Base-by-base conservation (phyloP, 1,139 yeast species). In the Nakaseomyces kungkrabaensis region DNA sequence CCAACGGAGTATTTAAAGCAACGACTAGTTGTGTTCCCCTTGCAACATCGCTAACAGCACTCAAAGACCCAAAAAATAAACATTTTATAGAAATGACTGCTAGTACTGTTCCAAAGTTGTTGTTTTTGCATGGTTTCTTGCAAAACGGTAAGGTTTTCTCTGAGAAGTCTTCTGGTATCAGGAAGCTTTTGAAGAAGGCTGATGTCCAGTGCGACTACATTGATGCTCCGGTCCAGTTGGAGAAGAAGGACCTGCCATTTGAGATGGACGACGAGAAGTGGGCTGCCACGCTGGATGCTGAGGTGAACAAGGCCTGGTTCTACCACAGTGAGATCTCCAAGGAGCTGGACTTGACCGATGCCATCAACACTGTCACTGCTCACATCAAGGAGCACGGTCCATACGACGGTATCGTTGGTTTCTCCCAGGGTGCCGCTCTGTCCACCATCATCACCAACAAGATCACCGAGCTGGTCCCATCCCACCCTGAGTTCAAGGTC, bases 381-480 rank as follows among this genome's bases (percentile, higher is more conserved):
- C 74, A 82, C 51, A 80, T 87, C 56, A 71, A 73, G 45, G 69
- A 73, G 53, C 74, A 88, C 55, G 97, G 97, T 0, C 97, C 97
- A 0, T 89, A 83, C 61, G 83, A 81, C 50, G 97, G 97, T 3
- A 73, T 90, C 31, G 70, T 92, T 50, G 97, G 97, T 3, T 92
- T 90, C 64, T 83, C 94, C 22, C 97, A 92, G 66, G 98, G 98
- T 55, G 94, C 96, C 1, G 95, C 95, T 4, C 70, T 92, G 63
- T 79, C 94, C 1, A 79, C 81, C 4, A 71, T 79, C 27, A 59
- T 80, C 8, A 68, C 81, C 38, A 77, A 77, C 55, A 66, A 68
- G 26, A 69, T 79, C 50, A 65, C 66, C 10, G 61, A 68, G 50
- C 56, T 71, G 38, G 60, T 76, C 2, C 78, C 79, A 5, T 59